Evolutionary conservation across 148 eudicot species (phyloP), one percentile per base, ranked within the genome.

Genomic region (Fallopia convolvulus): DNA sequence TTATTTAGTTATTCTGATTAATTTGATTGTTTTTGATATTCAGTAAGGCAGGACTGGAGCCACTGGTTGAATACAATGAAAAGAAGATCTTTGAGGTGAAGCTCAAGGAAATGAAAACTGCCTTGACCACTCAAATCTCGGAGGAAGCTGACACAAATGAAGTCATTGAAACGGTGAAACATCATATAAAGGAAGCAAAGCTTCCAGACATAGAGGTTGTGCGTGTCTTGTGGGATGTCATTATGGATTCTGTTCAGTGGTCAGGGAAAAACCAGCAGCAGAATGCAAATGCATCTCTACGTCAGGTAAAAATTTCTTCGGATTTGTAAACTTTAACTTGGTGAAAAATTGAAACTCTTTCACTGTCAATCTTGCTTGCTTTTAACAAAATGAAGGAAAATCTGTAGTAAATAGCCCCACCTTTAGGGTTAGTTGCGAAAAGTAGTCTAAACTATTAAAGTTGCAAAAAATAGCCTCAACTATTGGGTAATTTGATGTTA

Each of bases 221-320:
- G 48, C 86, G 94, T 58, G 87, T 93, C 72, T 77, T 96, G 13
- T 96, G 99, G 99, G 99, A 96, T 81, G 90, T 91, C 47, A 80
- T 96, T 80, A 96, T 95, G 99, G 99, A 95, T 87, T 90, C 97
- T 81, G 98, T 93, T 74, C 97, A 91, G 72, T 95, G 99, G 99
- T 95, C 99, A 41, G 98, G 99, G 48, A 95, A 95, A 86, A 95
- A 95, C 78, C 99, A 95, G 78, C 99, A 95, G 86, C 99, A 95
- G 81, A 95, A 95, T 87, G 94, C 97, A 66, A 95, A 95, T 80
- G 61, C 91, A 46, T 97, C 98, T 42, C 81, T 95, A 21, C 98
- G 98, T 60, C 98, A 95, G 99, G 99, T 95, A 84, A 75, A 68
- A 18, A 21, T 72, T 33, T 15, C 30, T 70, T 17, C 7, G 3